Base-by-base conservation (phyloP, 805 yeast species). In the Candida bentonensis region DNA sequence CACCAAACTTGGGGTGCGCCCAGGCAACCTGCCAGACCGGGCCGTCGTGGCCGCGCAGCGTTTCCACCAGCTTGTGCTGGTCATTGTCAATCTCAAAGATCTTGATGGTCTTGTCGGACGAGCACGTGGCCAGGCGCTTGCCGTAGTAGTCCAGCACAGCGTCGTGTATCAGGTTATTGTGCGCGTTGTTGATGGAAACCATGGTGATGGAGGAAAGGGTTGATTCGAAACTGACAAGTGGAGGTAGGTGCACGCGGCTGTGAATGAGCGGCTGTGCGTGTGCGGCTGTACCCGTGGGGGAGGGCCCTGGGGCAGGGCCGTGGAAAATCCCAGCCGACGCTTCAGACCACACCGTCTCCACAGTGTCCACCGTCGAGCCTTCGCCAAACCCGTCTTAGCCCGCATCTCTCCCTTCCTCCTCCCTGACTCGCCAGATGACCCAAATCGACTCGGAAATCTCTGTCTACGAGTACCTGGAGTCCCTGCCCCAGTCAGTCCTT, bases 1-100 rank as follows among this genome's bases (percentile, higher is more conserved):
- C 81, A 33, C 98, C 98, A 59, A 89, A 92, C 62, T 89, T 89
- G 25, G 98, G 98, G 61, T 92, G 98, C 2, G 97, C 97, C 98
- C 98, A 92, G 44, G 85, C 77, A 20, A 87, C 94, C 66, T 89
- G 95, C 98, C 98, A 92, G 41, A 92, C 96, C 11, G 98, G 97
- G 26, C 97, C 98, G 50, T 87, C 96, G 63, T 92, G 98, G 27
- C 66, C 96, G 42, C 75, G 70, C 50, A 92, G 68, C 1, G 97
- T 88, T 52, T 87, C 96, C 17, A 82, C 72, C 43, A 87, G 69
- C 58, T 73, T 81, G 36, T 30, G 36, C 62, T 86, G 89, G 40
- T 85, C 94, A 30, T 89, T 92, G 42, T 84, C 89, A 39, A 89
- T 79, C 53, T 88, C 95, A 62, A 86, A 92, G 46, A 92, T 79